Conservation (phyloP, 2,329 filamentous ascomycete genomes). For the Monosporascus sp. region DNA sequence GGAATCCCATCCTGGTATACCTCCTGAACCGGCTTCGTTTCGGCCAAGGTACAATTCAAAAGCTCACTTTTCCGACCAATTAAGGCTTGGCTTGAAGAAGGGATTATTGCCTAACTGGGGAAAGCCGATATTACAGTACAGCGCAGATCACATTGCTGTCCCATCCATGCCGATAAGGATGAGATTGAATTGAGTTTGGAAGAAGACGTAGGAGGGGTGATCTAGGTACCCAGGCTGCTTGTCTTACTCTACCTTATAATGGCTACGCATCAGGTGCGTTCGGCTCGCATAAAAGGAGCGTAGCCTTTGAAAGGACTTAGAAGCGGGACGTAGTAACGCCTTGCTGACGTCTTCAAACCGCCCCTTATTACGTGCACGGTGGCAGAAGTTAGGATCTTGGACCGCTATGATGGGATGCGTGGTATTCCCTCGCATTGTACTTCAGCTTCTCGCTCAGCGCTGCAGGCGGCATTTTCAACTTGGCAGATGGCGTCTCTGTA, state of each 20-base stretch:
- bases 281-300: not conserved
- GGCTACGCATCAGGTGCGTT: not conserved
- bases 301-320: too few relatives aligned
- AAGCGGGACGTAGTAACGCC: too few relatives aligned
- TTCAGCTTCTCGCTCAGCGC: not conserved
- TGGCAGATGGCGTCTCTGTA: slow-evolving; percentile 6
- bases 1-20: not conserved
- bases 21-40: not conserved
- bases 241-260: not conserved
- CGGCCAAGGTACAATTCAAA: not conserved
- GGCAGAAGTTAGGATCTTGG: too few relatives aligned
- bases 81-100: not conserved
- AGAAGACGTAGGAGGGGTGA: not conserved
- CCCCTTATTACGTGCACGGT: too few relatives aligned
- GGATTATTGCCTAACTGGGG: not conserved
- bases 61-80: not conserved
- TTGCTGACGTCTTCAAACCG: too few relatives aligned
- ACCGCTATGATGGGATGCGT: too few relatives aligned
- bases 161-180: not conserved
- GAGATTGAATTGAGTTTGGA: not conserved
- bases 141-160: not conserved
- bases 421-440: too few relatives aligned
- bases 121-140: not conserved
- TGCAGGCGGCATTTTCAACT: slow-evolving; percentile 1
- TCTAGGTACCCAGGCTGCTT: not conserved